Conservation (phyloP, 139 green algal genomes). For the Penium margaritaceum region DNA sequence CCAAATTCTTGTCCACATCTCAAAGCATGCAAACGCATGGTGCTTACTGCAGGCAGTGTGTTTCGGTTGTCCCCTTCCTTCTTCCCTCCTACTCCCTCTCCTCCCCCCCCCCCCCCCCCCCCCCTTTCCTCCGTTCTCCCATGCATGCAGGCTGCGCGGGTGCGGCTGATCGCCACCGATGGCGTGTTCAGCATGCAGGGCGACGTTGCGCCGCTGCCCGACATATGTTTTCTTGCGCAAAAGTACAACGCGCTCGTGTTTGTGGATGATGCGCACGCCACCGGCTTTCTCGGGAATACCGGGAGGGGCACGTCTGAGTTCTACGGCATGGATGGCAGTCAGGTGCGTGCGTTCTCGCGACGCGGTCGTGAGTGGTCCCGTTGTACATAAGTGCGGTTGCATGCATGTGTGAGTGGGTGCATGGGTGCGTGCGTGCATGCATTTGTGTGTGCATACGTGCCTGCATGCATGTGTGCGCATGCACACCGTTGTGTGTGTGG, state of each 20-base stretch:
- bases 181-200: constrained; percentile 68
- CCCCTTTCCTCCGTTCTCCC: background rate
- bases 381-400: too few relatives aligned
- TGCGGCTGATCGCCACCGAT: constrained; percentile 63
- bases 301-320: constrained; percentile 59
- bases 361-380: too few relatives aligned
- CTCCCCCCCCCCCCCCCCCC: background rate
- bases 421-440: too few relatives aligned
- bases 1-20: too few relatives aligned
- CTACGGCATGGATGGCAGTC: constrained; percentile 50
- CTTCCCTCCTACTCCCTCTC: background rate
- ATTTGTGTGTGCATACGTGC: too few relatives aligned
- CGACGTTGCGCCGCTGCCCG: constrained; percentile 45
- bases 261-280: constrained; percentile 62
- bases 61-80: background rate
- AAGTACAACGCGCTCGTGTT: constrained; percentile 54
- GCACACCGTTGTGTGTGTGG: too few relatives aligned
- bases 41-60: too few relatives aligned
- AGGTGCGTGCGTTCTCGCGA: constrained; percentile 6
- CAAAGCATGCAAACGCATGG: too few relatives aligned
- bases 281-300: constrained; percentile 58
- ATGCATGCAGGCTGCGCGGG: constrained; percentile 27
- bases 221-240: constrained; percentile 55
- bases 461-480: too few relatives aligned
- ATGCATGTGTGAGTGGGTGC: too few relatives aligned